A percentile compares a stretch with the other conserved stretches of the same genome.
Evolutionary conservation across 108 stramenopile species (phyloP).

Genomic region (Bacterosira constricta): DNA sequence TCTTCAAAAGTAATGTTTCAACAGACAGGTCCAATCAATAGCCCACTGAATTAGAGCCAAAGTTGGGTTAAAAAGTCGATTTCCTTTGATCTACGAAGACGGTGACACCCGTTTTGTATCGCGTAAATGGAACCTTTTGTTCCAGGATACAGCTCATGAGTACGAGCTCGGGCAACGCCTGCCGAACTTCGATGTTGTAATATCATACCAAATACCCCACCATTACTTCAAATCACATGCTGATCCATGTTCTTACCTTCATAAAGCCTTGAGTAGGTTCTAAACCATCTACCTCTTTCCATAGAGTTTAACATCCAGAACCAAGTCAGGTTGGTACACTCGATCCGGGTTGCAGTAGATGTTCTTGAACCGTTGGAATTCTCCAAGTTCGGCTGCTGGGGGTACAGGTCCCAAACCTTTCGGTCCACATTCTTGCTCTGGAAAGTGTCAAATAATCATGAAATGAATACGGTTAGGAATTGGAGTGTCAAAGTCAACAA

Average conservation of each 20-base stretch:
- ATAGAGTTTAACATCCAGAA: slow-evolving; percentile 76
- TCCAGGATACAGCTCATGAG: slow-evolving; percentile 15
- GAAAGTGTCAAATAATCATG: no score
- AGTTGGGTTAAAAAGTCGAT: slow-evolving; percentile 15
- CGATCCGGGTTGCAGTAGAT: slow-evolving; percentile 77
- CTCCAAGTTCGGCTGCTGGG: slow-evolving; percentile 48
- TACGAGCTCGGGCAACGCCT: slow-evolving; percentile 13
- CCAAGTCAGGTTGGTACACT: slow-evolving; percentile 78
- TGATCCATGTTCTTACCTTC: no score
- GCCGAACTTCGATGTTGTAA: slow-evolving; percentile 10
- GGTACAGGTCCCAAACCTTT: slow-evolving; percentile 66
- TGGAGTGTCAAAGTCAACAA: not conserved
- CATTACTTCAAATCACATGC: no score
- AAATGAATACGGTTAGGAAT: not conserved
- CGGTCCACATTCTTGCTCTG: no score
- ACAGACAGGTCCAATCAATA: slow-evolving; percentile 15
- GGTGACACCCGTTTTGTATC: slow-evolving; percentile 20
- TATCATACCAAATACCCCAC: no score
- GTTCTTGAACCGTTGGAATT: slow-evolving; percentile 81
- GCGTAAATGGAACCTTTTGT: slow-evolving; percentile 2
- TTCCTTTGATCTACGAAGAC: slow-evolving; percentile 11
- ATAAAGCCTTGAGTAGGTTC: no score
- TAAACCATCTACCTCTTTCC: slow-evolving; percentile 54
- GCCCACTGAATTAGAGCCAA: not conserved
- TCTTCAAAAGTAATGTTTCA: slow-evolving; percentile 9